These are phyloP conservation scores for Musa itinerans DNA, from an alignment of 176 grass and related monocot genomes.

Conservation along the genomic window DNA sequence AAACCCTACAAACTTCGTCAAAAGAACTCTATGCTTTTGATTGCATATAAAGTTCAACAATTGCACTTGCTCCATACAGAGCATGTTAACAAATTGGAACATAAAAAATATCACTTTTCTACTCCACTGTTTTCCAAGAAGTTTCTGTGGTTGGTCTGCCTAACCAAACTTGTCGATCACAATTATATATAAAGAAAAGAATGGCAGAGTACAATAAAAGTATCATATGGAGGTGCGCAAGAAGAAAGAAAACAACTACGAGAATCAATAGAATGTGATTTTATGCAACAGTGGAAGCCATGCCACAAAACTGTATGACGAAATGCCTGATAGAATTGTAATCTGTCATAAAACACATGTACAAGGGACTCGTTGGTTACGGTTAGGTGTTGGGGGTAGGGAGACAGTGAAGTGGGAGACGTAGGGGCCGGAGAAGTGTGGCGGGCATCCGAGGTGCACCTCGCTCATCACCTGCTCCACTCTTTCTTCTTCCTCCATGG, in stretches of 20 bases:
- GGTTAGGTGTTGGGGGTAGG: conserved; percentile 10
- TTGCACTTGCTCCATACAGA: neutral
- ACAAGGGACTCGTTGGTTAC: neutral
- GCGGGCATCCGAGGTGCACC: conserved; percentile 76
- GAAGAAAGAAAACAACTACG: neutral
- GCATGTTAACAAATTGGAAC: neutral
- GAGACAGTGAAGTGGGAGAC: conserved; percentile 71
- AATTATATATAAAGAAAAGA: neutral
- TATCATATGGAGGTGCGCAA: neutral
- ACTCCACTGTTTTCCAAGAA: no score
- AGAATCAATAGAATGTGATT: neutral
- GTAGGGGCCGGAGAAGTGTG: conserved; percentile 32
- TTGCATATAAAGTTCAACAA: no score
- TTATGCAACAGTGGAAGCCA: neutral
- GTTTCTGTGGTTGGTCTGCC: neutral
- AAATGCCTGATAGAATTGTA: conserved; percentile 28
- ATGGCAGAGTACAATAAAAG: neutral
- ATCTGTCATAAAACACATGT: neutral
- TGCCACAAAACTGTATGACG: conserved; percentile 23
- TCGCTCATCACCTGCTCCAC: conserved; percentile 86
- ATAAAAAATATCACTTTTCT: no score
- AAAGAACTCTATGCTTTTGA: no score
- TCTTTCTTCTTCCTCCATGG: conserved; percentile 5
- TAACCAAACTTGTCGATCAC: neutral
- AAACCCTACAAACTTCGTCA: no score